Percentiles rank a stretch among this genome's conserved stretches.
These are phyloP conservation scores for Curvularia sp. DNA, from an alignment of 2,329 filamentous ascomycete genomes.

Conservation along the genomic window DNA sequence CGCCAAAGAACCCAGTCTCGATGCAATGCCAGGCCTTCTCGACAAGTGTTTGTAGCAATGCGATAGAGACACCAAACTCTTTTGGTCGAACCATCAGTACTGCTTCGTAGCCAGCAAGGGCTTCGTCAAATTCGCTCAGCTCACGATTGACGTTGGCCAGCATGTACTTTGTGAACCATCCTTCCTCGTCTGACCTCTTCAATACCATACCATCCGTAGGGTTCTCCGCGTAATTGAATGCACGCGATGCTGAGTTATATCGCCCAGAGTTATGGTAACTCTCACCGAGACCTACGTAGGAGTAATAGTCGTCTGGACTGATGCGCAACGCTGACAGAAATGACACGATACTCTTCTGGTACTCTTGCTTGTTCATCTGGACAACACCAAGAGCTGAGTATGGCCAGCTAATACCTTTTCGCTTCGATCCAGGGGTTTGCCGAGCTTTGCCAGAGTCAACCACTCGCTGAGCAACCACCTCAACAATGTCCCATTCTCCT, in stretches of 20 bases:
- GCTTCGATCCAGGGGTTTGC: constrained; percentile 89
- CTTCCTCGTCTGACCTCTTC: constrained; percentile 67
- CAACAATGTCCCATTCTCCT: constrained; percentile 95
- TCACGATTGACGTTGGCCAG: constrained; percentile 93
- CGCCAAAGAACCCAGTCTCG: constrained; percentile 85
- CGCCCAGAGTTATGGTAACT: constrained; percentile 94
- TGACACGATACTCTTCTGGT: constrained; percentile 83
- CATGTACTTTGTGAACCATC: constrained; percentile 97
- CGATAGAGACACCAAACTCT: constrained; percentile 87
- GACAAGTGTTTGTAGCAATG: constrained; percentile 84
- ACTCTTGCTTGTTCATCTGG: constrained; percentile 93
- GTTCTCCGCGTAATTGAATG: constrained; percentile 82
- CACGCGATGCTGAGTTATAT: constrained; percentile 91
- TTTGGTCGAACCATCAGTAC: constrained; percentile 72
- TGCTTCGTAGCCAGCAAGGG: constrained; percentile 75
- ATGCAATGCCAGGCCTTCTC: constrained; percentile 80
- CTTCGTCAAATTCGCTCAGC: constrained; percentile 85
- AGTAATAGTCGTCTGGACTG: constrained; percentile 86
- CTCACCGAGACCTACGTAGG: constrained; percentile 95
- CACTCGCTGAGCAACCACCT: constrained; percentile 87
- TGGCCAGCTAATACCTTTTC: constrained; percentile 93
- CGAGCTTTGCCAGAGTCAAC: constrained; percentile 94
- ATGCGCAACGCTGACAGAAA: constrained; percentile 90
- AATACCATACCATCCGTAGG: constrained; percentile 68
- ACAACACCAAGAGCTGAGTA: constrained; percentile 93